Conservation (phyloP, 2,329 filamentous ascomycete genomes). For the Arthrobotrys pseudoclavata region DNA sequence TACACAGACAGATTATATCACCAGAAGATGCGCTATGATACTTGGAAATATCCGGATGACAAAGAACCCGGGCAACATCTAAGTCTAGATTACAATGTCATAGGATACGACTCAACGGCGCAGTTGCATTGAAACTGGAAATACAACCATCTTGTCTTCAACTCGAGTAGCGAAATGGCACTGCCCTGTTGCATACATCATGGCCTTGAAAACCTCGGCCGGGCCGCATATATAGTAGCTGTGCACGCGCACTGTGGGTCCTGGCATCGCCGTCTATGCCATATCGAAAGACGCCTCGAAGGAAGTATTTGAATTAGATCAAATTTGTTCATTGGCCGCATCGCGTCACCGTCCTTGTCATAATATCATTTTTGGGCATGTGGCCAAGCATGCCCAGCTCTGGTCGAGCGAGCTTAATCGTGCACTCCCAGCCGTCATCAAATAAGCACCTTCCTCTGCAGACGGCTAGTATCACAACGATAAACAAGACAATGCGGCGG, state of each 20-base stretch:
- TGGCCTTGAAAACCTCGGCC: not conserved
- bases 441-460: constrained; percentile 4
- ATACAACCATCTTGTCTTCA: too few species aligned
- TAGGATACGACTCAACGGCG: too few species aligned
- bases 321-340: not conserved
- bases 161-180: not conserved
- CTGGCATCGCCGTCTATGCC: constrained; percentile 13
- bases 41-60: constrained; percentile 29
- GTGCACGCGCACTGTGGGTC: constrained; percentile 1
- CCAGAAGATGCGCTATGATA: too few species aligned
- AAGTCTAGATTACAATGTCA: not conserved
- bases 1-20: not conserved
- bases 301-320: constrained; percentile 31
- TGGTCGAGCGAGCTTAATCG: constrained; percentile 36
- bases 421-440: not conserved
- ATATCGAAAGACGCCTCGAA: constrained; percentile 1
- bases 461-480: too few species aligned
- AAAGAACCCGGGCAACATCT: constrained; percentile 21
- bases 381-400: constrained; percentile 42
- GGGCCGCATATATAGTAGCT: constrained; percentile 1
- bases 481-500: not conserved
- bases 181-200: constrained; percentile 38
- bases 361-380: constrained; percentile 3
- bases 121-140: too few species aligned
- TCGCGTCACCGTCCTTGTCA: constrained; percentile 55